These are phyloP conservation scores for Gossypium sturtianum DNA, from an alignment of 345 rosid genomes.

Conservation along the genomic window DNA sequence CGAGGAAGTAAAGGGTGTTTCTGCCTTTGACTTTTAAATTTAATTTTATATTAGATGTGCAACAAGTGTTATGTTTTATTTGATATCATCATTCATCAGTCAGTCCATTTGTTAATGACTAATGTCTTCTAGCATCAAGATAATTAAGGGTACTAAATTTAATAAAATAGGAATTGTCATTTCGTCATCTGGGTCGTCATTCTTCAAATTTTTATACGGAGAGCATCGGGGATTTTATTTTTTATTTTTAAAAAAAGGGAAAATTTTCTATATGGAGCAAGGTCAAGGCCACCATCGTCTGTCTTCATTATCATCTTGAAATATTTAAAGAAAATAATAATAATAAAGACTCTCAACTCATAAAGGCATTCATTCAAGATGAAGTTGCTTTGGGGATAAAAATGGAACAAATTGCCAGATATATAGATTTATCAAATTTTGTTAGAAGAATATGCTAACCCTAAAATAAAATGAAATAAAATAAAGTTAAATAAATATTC, in stretches of 20 bases:
- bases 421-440: not conserved
- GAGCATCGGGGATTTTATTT: not conserved
- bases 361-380: too few relatives aligned
- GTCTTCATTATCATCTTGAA: not conserved
- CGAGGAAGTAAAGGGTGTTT: slow-evolving; percentile 17
- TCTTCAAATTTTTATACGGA: slow-evolving; percentile 13
- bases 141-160: not conserved
- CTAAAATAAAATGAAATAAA: not conserved
- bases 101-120: slow-evolving; percentile 15
- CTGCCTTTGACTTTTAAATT: not conserved
- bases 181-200: slow-evolving; percentile 50
- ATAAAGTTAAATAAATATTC: not conserved
- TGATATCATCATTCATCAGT: slow-evolving; percentile 15
- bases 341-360: too few relatives aligned
- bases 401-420: not conserved
- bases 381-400: not conserved
- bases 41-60: not conserved
- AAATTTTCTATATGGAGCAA: slow-evolving; percentile 7
- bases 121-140: slow-evolving; percentile 8
- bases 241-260: not conserved
- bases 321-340: too few relatives aligned
- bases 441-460: not conserved
- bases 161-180: slow-evolving; percentile 13
- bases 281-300: not conserved
- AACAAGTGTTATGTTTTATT: too few relatives aligned